Percentiles rank a stretch among this genome's conserved stretches.
phyloP scores from a whole-genome alignment of 2,329 filamentous ascomycete species.

The Aspergillus pseudotamarii region DNA sequence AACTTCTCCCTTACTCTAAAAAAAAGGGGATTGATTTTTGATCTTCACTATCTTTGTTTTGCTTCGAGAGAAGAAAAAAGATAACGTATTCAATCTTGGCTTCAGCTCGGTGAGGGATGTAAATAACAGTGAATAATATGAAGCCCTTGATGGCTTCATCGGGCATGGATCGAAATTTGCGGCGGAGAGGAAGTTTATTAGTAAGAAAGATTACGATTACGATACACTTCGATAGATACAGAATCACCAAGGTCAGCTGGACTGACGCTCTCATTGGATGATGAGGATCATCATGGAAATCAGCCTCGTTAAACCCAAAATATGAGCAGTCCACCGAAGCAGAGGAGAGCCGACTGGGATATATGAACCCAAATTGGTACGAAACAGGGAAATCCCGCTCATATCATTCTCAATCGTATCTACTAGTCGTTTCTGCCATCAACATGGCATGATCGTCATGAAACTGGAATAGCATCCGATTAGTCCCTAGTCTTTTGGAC shows the following conservation, averaged over 20 bases:
- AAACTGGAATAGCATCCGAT: not conserved
- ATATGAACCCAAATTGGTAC: not conserved
- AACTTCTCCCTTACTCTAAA: not conserved
- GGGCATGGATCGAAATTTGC: not conserved
- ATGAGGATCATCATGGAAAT: not conserved
- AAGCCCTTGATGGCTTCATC: not conserved
- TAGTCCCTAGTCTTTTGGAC: not conserved
- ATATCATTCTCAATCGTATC: not conserved
- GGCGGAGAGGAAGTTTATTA: not conserved
- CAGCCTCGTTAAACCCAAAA: not conserved
- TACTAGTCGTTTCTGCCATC: no score
- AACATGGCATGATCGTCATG: not conserved
- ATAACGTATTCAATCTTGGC: not conserved
- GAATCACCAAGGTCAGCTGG: not conserved
- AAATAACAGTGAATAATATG: not conserved
- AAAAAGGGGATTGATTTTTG: not conserved
- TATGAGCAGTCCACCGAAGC: not conserved
- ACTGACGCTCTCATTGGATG: not conserved
- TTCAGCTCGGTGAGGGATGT: not conserved
- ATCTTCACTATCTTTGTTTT: not conserved
- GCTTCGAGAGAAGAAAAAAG: no score
- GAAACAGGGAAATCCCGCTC: not conserved
- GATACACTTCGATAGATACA: not conserved
- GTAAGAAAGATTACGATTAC: not conserved
- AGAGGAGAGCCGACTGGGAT: not conserved